These are phyloP conservation scores for Fraxinus quadrangulata DNA, from an alignment of 257 asterid genomes.

Conservation along the genomic window DNA sequence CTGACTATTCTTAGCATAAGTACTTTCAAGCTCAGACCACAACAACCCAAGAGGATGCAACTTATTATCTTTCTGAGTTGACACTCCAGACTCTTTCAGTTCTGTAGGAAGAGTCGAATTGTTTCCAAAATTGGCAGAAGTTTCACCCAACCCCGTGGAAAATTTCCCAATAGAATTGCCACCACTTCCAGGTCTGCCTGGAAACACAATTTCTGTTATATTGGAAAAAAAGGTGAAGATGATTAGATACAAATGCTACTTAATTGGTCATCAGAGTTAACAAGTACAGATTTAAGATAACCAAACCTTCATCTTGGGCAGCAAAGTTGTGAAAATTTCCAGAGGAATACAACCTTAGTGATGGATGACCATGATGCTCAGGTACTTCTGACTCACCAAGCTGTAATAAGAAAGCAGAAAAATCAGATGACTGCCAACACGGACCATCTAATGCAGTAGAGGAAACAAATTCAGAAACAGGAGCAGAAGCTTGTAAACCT, in stretches of 20 bases:
- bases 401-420: conserved; percentile 47
- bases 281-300: conserved; percentile 6
- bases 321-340: conserved; percentile 51
- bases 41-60: conserved; percentile 73
- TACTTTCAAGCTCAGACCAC: conserved; percentile 93
- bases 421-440: conserved; percentile 58
- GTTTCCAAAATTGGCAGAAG: conserved; percentile 40
- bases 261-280: conserved; percentile 20
- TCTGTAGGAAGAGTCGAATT: conserved; percentile 41
- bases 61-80: conserved; percentile 50
- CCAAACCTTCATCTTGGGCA: conserved; percentile 73
- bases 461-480: conserved; percentile 39
- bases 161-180: conserved; percentile 55
- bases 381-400: conserved; percentile 44
- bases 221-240: conserved; percentile 7
- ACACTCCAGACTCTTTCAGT: conserved; percentile 40
- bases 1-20: conserved; percentile 57
- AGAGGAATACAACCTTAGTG: conserved; percentile 45
- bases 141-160: conserved; percentile 43
- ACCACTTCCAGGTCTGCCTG: conserved; percentile 81
- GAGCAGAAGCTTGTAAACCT: background rate
- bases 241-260: conserved; percentile 19
- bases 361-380: conserved; percentile 47
- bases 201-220: conserved; percentile 66
- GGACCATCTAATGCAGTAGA: conserved; percentile 45